Percentiles rank a stretch among this genome's conserved stretches.
phyloP scores from a whole-genome alignment of 2,329 filamentous ascomycete genomes.

The Diatrype stigma region DNA sequence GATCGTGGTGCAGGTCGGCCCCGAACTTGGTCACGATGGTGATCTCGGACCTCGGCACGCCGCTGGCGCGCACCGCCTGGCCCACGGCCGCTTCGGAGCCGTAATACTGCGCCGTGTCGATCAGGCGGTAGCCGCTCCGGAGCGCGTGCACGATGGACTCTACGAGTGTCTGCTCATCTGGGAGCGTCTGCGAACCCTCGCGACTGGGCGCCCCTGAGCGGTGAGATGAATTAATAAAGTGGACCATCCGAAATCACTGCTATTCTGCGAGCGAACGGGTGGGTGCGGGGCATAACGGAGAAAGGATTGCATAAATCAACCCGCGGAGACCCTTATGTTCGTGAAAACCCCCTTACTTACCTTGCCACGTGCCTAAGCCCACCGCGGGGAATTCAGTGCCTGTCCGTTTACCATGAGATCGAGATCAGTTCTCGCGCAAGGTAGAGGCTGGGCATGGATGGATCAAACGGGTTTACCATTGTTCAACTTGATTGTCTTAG shows the following conservation, averaged over 20 bases:
- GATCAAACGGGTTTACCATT: conserved; percentile 2
- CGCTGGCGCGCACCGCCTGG: conserved; percentile 26
- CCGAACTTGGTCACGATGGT: conserved; percentile 27
- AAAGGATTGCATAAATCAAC: too few species aligned
- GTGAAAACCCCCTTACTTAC: conserved; percentile 3
- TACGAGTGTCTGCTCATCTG: conserved; percentile 21
- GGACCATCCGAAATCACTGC: too few species aligned
- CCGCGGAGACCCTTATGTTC: background rate
- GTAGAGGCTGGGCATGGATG: too few species aligned
- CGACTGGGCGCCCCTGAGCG: conserved; percentile 1
- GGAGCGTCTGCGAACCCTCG: conserved; percentile 15
- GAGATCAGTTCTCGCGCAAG: background rate
- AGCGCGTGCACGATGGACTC: conserved; percentile 15
- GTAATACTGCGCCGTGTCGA: conserved; percentile 27
- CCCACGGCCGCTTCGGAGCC: conserved; percentile 26
- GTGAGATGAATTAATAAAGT: too few species aligned
- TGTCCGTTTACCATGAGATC: background rate
- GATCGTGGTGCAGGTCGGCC: background rate
- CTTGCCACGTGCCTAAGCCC: conserved; percentile 24
- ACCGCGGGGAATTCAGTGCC: conserved; percentile 16
- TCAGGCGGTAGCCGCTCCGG: conserved; percentile 25
- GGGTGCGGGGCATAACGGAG: too few species aligned
- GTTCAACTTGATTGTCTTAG: conserved; percentile 13
- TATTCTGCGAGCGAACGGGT: too few species aligned
- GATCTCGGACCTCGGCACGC: conserved; percentile 30